Conservation (phyloP, 164 flowering plant genomes). For the Tetrastigma voinierianum region DNA sequence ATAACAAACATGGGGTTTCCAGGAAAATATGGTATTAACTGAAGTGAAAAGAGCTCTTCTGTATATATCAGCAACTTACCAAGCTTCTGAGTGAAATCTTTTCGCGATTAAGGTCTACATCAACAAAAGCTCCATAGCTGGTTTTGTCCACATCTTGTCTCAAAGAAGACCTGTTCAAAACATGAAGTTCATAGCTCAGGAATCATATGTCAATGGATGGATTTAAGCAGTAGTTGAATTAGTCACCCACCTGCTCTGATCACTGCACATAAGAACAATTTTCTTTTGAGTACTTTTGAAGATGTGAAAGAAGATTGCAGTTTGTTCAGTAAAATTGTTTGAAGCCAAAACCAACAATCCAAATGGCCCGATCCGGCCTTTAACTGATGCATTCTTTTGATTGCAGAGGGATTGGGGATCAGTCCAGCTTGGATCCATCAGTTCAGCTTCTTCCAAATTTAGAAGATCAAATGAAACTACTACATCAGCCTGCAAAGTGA, state of each 20-base stretch:
- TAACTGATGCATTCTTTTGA: conserved; percentile 20
- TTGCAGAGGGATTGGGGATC: conserved; percentile 34
- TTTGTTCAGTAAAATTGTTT: conserved; percentile 28
- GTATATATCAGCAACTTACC: conserved; percentile 27
- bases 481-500: conserved; percentile 35
- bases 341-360: conserved; percentile 36
- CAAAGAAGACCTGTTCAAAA: conserved; percentile 43
- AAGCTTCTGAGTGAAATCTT: conserved; percentile 43
- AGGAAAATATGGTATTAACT: too few species aligned
- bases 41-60: too few species aligned
- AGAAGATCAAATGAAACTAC: conserved; percentile 31
- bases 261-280: conserved; percentile 45
- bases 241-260: conserved; percentile 36
- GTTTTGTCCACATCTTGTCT: conserved; percentile 33
- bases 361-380: conserved; percentile 32
- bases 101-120: conserved; percentile 31
- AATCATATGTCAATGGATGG: neutral
- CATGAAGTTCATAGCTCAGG: neutral
- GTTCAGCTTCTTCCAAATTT: conserved; percentile 22
- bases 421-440: conserved; percentile 10
- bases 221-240: neutral
- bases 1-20: too few species aligned
- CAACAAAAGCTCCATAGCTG: conserved; percentile 46
- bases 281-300: conserved; percentile 16
- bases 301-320: conserved; percentile 40